Evolutionary conservation across 1,139 yeast genomes (phyloP).

Genomic region (Zhuliangozyma blackwelliae): DNA sequence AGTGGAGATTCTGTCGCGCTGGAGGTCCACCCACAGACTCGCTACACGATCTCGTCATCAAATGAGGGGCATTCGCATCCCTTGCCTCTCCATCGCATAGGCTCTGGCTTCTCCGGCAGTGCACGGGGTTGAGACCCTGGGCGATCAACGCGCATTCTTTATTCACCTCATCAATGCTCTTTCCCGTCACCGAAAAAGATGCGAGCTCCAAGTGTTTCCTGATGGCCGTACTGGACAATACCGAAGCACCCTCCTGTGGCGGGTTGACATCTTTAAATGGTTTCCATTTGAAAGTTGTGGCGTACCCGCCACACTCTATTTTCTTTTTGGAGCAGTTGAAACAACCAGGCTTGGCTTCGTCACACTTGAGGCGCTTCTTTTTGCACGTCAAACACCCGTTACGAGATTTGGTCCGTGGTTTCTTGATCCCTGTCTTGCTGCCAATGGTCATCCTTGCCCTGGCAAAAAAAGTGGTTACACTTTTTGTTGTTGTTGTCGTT

Average conservation of each 20-base stretch:
- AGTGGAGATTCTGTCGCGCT: too few relatives aligned
- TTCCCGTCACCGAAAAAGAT: slow-evolving; percentile 51
- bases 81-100: too few relatives aligned
- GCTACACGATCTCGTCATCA: too few relatives aligned
- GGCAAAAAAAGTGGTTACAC: too few relatives aligned
- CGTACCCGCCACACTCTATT: slow-evolving; percentile 70
- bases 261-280: slow-evolving; percentile 32
- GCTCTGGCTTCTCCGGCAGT: slow-evolving; percentile 10
- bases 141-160: slow-evolving; percentile 46
- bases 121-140: slow-evolving; percentile 45
- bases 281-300: slow-evolving; percentile 61
- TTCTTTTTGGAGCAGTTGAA: slow-evolving; percentile 73
- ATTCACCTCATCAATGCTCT: slow-evolving; percentile 44
- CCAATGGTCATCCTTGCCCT: too few relatives aligned
- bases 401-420: slow-evolving; percentile 51
- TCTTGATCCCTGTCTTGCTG: neutral
- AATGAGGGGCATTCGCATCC: too few relatives aligned
- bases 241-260: too few relatives aligned
- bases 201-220: slow-evolving; percentile 50
- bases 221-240: slow-evolving; percentile 14
- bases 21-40: too few relatives aligned
- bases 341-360: slow-evolving; percentile 78
- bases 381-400: slow-evolving; percentile 89
- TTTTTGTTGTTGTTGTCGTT: too few relatives aligned
- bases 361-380: slow-evolving; percentile 85